These are phyloP conservation scores for Lentinula guzmanii DNA, from an alignment of 768 basidiomycete genomes.

Conservation along the genomic window DNA sequence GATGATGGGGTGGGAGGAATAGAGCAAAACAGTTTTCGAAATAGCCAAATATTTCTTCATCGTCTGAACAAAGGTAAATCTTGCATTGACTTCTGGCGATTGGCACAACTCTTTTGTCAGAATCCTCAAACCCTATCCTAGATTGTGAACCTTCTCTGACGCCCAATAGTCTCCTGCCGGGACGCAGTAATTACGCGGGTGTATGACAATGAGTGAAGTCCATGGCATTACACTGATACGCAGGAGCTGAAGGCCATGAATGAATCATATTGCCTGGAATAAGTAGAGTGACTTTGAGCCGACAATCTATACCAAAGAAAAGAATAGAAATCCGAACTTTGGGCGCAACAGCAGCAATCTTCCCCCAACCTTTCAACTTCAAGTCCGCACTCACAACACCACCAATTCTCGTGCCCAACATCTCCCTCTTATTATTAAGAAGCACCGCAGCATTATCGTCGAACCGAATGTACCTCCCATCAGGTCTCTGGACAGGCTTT, in stretches of 20 bases:
- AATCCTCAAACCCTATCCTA: too few species aligned
- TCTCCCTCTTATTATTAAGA: slow-evolving; percentile 92
- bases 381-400: slow-evolving; percentile 91
- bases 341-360: slow-evolving; percentile 87
- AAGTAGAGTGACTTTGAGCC: background rate
- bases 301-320: background rate
- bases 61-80: too few species aligned
- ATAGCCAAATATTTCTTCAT: too few species aligned
- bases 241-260: background rate
- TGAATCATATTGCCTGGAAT: background rate
- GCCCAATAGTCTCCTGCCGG: too few species aligned
- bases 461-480: slow-evolving; percentile 83
- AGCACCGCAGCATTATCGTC: slow-evolving; percentile 97
- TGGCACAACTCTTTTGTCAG: too few species aligned
- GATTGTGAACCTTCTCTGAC: too few species aligned
- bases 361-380: slow-evolving; percentile 89
- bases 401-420: slow-evolving; percentile 92
- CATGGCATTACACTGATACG: too few species aligned
- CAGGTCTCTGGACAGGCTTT: slow-evolving; percentile 78
- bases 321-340: slow-evolving; percentile 43
- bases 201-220: too few species aligned
- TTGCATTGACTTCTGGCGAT: too few species aligned
- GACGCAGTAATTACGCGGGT: too few species aligned
- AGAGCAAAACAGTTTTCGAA: too few species aligned
- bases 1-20: too few species aligned